phyloP scores from a whole-genome alignment of 2,329 filamentous ascomycete genomes.

The Teratosphaeria pseudoeucalypti region DNA sequence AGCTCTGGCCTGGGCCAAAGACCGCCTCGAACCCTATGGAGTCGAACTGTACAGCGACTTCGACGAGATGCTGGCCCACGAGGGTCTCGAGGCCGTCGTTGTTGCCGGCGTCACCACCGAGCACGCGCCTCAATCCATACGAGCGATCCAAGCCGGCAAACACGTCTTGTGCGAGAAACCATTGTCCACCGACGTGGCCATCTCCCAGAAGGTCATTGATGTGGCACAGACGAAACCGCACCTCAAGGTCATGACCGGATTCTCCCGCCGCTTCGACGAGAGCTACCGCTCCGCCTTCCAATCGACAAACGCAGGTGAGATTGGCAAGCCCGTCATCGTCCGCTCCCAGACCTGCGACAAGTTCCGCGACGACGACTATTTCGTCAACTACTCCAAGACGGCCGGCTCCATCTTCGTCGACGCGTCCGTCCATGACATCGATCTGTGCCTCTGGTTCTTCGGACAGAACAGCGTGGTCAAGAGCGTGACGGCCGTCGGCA shows the following conservation, averaged over 20 bases:
- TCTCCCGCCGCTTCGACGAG: conserved; percentile 56
- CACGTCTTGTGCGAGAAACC: conserved; percentile 54
- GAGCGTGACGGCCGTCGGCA: conserved; percentile 45
- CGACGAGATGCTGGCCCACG: conserved; percentile 47
- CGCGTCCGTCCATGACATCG: conserved; percentile 61
- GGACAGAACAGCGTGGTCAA: conserved; percentile 45
- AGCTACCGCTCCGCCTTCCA: conserved; percentile 52
- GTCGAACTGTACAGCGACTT: conserved; percentile 45
- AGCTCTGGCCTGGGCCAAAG: conserved; percentile 39
- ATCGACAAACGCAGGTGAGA: conserved; percentile 43
- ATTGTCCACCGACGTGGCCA: conserved; percentile 42
- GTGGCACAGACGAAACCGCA: conserved; percentile 46
- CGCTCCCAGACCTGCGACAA: conserved; percentile 59
- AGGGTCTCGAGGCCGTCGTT: conserved; percentile 45
- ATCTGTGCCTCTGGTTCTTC: conserved; percentile 55
- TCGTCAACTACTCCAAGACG: conserved; percentile 56
- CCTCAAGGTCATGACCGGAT: conserved; percentile 57
- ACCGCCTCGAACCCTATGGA: conserved; percentile 41
- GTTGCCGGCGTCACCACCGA: conserved; percentile 45
- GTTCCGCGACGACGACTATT: conserved; percentile 55
- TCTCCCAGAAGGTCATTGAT: conserved; percentile 50
- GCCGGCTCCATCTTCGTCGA: conserved; percentile 62
- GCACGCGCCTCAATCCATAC: conserved; percentile 48
- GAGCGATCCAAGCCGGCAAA: conserved; percentile 43
- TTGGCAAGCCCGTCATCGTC: conserved; percentile 51